These are phyloP conservation scores for Coemansia biformis DNA, from an alignment of 192 early-diverging fungal genomes.

Conservation along the genomic window DNA sequence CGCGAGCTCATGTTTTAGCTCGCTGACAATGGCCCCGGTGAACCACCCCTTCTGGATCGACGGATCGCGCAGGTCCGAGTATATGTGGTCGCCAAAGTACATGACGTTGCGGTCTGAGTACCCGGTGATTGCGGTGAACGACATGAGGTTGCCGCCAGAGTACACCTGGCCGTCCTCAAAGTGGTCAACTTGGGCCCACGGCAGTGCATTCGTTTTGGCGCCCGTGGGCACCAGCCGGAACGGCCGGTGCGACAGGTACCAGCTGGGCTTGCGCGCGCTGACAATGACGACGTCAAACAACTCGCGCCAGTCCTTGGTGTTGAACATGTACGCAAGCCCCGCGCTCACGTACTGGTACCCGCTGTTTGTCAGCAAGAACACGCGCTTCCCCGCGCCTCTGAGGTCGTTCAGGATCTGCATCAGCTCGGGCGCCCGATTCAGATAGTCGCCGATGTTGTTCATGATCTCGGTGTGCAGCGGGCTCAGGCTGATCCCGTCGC, in stretches of 20 bases:
- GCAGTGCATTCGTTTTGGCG: constrained; percentile 15
- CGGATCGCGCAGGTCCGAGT: constrained; percentile 59
- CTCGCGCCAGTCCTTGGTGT: constrained; percentile 51
- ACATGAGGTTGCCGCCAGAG: constrained; percentile 54
- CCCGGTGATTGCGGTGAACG: constrained; percentile 55
- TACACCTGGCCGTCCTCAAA: constrained; percentile 59
- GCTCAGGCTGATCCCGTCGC: constrained; percentile 46
- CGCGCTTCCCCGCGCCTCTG: constrained; percentile 48
- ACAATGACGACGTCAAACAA: constrained; percentile 61
- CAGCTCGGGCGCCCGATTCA: constrained; percentile 49
- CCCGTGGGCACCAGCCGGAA: constrained; percentile 51
- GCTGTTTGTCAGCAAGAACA: constrained; percentile 59
- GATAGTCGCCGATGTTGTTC: constrained; percentile 46
- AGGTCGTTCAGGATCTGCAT: constrained; percentile 51
- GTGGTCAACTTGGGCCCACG: constrained; percentile 52
- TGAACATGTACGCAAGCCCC: constrained; percentile 52
- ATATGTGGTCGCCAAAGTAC: constrained; percentile 63
- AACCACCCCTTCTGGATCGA: constrained; percentile 60
- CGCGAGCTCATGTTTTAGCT: constrained; percentile 53
- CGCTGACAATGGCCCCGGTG: constrained; percentile 59
- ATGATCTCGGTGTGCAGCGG: constrained; percentile 51
- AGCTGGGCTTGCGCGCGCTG: constrained; percentile 55
- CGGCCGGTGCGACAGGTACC: constrained; percentile 56
- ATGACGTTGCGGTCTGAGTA: constrained; percentile 56
- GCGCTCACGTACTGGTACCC: constrained; percentile 52